Percentiles rank a stretch among this genome's conserved stretches.
phyloP scores from a whole-genome alignment of 345 rosid genomes.

The Heritiera fomes region DNA sequence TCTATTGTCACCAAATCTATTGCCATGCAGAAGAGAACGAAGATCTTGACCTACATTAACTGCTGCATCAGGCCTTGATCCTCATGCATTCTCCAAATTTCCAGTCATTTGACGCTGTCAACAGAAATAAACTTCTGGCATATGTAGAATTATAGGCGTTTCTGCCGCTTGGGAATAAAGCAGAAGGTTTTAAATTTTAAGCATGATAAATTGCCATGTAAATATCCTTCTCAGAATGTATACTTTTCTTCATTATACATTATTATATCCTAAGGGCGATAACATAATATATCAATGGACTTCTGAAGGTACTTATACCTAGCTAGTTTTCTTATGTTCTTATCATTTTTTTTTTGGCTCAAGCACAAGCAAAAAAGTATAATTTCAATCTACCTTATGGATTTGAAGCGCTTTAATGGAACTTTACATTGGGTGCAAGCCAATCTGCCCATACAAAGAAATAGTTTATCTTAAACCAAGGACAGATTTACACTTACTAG shows the following conservation, averaged over 20 bases:
- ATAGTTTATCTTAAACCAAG: no score
- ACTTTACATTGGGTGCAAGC: neutral
- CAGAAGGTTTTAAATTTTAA: neutral
- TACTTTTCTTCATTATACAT: neutral
- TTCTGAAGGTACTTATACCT: neutral
- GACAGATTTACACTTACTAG: no score
- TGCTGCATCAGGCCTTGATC: slow-evolving; percentile 71
- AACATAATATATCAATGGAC: neutral
- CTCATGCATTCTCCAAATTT: neutral
- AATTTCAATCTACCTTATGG: neutral
- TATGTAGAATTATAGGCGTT: neutral
- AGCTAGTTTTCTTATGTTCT: neutral
- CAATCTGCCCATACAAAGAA: neutral
- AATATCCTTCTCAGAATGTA: neutral
- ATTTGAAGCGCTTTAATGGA: neutral
- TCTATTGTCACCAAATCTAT: slow-evolving; percentile 26
- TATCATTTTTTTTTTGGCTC: neutral
- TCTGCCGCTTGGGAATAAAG: neutral
- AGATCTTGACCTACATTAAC: slow-evolving; percentile 74
- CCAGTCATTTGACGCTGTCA: neutral
- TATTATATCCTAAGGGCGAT: neutral
- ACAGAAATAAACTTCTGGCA: neutral
- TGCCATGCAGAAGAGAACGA: slow-evolving; percentile 73
- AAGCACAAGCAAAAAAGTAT: neutral
- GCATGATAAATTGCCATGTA: neutral